A percentile compares a stretch with the other conserved stretches of the same genome.
Conservation (phyloP, 106 monocot genomes). For the Apostasia ramifera region DNA sequence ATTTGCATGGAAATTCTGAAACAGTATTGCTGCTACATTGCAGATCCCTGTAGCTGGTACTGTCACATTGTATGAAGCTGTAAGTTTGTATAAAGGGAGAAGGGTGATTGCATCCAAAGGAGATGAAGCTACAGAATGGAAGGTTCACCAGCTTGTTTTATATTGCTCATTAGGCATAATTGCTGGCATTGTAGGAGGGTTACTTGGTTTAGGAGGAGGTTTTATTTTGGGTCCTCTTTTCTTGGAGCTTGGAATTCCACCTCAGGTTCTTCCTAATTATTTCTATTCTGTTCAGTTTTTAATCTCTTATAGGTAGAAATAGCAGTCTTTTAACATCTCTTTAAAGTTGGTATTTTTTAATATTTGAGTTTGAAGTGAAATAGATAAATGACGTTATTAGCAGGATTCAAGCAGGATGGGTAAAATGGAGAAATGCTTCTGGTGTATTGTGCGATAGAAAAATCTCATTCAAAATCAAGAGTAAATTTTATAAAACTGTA, state of each 20-base stretch:
- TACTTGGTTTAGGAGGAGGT: constrained; percentile 72
- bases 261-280: constrained; percentile 24
- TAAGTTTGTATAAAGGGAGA: constrained; percentile 59
- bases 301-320: too few species aligned
- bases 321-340: too few species aligned
- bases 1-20: not conserved
- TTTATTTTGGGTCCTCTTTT: constrained; percentile 68
- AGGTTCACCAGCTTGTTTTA: constrained; percentile 34
- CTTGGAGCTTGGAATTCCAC: constrained; percentile 63
- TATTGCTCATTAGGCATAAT: constrained; percentile 39
- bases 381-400: too few species aligned
- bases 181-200: constrained; percentile 60
- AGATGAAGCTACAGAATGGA: constrained; percentile 30
- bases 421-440: too few species aligned
- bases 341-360: too few species aligned
- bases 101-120: constrained; percentile 66
- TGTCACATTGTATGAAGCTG: constrained; percentile 59
- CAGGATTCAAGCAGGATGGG: too few species aligned
- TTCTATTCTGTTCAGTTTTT: too few species aligned
- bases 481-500: too few species aligned
- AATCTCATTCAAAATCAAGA: too few species aligned
- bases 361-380: too few species aligned
- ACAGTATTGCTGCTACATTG: not conserved
- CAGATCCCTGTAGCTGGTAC: constrained; percentile 77
- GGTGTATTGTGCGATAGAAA: too few species aligned